Evolutionary conservation across 2,329 filamentous ascomycete species (phyloP).

Genomic region (Colletotrichum graminicola): DNA sequence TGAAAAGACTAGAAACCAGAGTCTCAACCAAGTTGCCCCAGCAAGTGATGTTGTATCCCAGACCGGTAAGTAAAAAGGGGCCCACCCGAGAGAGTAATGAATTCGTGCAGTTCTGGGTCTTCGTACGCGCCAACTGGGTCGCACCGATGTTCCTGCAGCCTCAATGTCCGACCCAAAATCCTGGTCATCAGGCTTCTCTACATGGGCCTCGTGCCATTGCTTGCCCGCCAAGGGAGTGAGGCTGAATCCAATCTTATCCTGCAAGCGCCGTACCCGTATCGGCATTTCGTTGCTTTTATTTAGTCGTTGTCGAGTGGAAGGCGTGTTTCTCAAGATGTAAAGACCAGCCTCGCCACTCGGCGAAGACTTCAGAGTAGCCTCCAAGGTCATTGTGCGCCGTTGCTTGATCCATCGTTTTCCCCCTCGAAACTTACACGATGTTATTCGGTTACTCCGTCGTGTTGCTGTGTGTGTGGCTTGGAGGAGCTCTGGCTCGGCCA

Average conservation of each 20-base stretch:
- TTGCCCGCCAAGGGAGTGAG: neutral
- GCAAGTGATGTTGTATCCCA: neutral
- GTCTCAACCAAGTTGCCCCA: no score
- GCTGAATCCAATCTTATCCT: neutral
- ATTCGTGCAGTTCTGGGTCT: neutral
- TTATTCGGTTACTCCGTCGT: neutral
- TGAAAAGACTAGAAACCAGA: neutral
- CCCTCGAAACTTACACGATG: neutral
- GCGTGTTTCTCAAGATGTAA: neutral
- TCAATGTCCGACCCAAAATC: neutral
- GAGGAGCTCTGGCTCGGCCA: neutral
- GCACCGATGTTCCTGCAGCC: neutral
- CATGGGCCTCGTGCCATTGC: neutral
- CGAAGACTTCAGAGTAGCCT: neutral
- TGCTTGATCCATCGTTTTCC: neutral
- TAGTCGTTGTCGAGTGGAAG: no score
- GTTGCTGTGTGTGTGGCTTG: slow-evolving; percentile 2
- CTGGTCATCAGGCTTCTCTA: neutral
- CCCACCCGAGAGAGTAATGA: neutral
- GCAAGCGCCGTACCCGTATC: neutral
- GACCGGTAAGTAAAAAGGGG: neutral
- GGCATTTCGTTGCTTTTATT: neutral
- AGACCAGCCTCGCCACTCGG: neutral
- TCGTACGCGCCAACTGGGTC: neutral
- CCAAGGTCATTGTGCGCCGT: neutral